These are phyloP conservation scores for Hemerocallis citrina DNA, from an alignment of 106 monocot genomes.

Conservation along the genomic window DNA sequence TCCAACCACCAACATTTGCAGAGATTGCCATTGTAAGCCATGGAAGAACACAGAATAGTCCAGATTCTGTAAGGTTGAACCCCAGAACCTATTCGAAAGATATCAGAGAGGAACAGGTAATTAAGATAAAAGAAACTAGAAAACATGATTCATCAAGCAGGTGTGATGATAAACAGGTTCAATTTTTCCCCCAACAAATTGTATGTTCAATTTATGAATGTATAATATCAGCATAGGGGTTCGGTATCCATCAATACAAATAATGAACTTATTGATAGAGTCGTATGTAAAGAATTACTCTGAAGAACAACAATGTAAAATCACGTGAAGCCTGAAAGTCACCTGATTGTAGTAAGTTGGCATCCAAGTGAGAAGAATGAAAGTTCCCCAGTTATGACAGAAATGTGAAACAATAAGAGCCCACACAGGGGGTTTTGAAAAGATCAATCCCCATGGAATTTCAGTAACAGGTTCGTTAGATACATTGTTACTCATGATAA, in stretches of 20 bases:
- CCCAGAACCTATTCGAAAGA: conserved; percentile 56
- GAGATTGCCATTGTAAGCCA: conserved; percentile 93
- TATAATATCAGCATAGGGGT: background rate
- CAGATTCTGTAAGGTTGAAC: conserved; percentile 88
- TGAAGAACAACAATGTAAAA: background rate
- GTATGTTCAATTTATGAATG: background rate
- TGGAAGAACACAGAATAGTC: conserved; percentile 78
- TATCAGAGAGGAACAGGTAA: background rate
- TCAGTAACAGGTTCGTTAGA: conserved; percentile 48
- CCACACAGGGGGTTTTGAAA: conserved; percentile 90
- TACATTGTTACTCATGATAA: conserved; percentile 33
- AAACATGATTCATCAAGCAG: too few species aligned
- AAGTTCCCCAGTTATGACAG: conserved; percentile 98
- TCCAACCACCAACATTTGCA: conserved; percentile 93
- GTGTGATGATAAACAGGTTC: too few species aligned
- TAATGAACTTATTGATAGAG: background rate
- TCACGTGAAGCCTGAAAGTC: background rate
- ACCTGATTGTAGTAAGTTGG: conserved; percentile 95
- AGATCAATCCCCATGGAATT: conserved; percentile 75
- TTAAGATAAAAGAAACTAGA: background rate
- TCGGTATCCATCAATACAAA: background rate
- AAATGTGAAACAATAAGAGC: conserved; percentile 84
- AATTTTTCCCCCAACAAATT: too few species aligned
- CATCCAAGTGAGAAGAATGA: conserved; percentile 98
- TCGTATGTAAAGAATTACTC: background rate